These are phyloP conservation scores for Mucor velutinosus DNA, from an alignment of 371 early-diverging fungal species.

Conservation along the genomic window DNA sequence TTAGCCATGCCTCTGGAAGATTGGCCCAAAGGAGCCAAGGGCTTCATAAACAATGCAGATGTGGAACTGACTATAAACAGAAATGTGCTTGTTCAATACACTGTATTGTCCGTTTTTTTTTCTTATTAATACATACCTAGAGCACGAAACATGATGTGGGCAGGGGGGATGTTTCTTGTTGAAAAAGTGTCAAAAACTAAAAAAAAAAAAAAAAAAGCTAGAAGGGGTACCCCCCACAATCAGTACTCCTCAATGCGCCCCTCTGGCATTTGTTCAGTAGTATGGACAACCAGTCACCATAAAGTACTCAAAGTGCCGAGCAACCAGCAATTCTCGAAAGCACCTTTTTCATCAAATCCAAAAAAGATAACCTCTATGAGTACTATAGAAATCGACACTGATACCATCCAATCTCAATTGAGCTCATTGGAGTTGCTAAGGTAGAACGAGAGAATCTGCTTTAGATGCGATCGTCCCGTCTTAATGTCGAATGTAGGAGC, in stretches of 20 bases:
- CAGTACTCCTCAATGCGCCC: background rate
- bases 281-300: background rate
- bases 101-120: background rate
- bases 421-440: constrained; percentile 17
- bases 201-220: constrained; percentile 3
- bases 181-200: background rate
- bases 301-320: background rate
- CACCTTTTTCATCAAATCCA: background rate
- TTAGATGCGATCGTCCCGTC: background rate
- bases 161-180: constrained; percentile 6
- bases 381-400: background rate
- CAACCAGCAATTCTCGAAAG: background rate
- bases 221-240: background rate
- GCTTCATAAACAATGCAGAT: constrained; percentile 18
- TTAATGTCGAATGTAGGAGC: background rate
- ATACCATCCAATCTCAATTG: constrained; percentile 11
- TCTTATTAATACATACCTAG: constrained; percentile 10
- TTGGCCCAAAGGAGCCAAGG: constrained; percentile 35
- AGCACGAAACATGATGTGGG: constrained; percentile 20
- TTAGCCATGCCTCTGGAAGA: constrained; percentile 42
- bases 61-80: constrained; percentile 15
- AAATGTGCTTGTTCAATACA: background rate
- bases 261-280: background rate
- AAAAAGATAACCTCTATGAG: background rate
- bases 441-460: background rate